Base-by-base conservation (phyloP, 2,329 filamentous ascomycete genomes). In the Alternaria metachromatica region DNA sequence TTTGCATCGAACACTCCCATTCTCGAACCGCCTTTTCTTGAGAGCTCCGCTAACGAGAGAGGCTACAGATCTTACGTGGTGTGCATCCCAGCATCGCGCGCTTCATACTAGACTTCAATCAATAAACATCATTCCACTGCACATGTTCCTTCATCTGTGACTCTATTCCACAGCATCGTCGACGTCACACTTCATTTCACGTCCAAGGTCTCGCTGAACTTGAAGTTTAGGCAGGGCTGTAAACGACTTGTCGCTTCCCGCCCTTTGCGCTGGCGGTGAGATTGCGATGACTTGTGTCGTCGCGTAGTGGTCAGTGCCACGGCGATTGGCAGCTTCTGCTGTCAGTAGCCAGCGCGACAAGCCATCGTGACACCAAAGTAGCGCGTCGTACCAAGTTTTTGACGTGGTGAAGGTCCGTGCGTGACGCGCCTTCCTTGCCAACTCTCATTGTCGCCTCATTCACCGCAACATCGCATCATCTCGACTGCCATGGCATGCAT, bases 371-470 rank as follows among this genome's bases (percentile, higher is more conserved):
- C 37, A 41, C 37, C 37, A 41, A 41, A 18, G 37, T 41, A 41
- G 37, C 37, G 37, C 37, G 37, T 41, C 2, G 37, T 37, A 53
- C 49, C 49, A 41, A 25, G 49, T 53, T 49, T 41, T 28, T 25
- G 30, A 59, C 41, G 59, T 46, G 60, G 43, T 45, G 21, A 18
- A 55, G 60, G 67, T 21, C 67, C 58, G 65, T 63, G 67, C 64
- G 28, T 23, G 8, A 11, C 28, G 55, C 62, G 48, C 44, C 60
- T 45, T 46, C 53, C 44, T 50, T 23, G 46, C 49, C 23, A 33
- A 41, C 41, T 18, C 18, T 58, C 28, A 12, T 15, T 23, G 37
- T 55, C 44, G 33, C 60, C 41, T 48, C 54, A 49, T 55, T 55
- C 60, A 63, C 57, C 57, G 61, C 61, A 63, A 46, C 51, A 51